These are phyloP conservation scores for Massariosphaeria phaeospora DNA, from an alignment of 495 filamentous ascomycete genomes.

Conservation along the genomic window DNA sequence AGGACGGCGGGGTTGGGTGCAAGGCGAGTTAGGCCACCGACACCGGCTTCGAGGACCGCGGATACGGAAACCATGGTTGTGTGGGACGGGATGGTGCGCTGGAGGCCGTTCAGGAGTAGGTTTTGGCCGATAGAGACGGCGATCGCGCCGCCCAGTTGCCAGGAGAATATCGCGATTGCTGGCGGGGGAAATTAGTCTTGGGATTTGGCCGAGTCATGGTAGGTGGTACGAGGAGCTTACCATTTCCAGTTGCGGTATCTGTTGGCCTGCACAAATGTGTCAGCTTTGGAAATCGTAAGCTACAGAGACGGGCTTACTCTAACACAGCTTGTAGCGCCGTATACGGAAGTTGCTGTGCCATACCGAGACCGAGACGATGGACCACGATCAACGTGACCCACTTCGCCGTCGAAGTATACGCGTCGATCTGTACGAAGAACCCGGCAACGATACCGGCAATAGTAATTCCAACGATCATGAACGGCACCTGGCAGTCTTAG, in stretches of 20 bases:
- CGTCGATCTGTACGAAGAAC: slow-evolving; percentile 12
- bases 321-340: slow-evolving; percentile 6
- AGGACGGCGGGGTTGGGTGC: not conserved
- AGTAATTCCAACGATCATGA: slow-evolving; percentile 1
- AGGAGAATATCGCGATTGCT: slow-evolving; percentile 10
- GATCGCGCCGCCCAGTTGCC: slow-evolving; percentile 3
- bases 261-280: too few species aligned
- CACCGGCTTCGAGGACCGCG: not conserved
- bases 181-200: too few species aligned
- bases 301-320: too few species aligned
- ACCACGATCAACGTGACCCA: not conserved
- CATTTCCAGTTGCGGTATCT: too few species aligned
- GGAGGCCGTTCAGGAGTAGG: slow-evolving; percentile 2
- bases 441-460: slow-evolving; percentile 11
- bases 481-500: too few species aligned
- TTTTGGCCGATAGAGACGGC: slow-evolving; percentile 8
- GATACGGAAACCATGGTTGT: not conserved
- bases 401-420: not conserved
- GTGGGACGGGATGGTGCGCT: not conserved
- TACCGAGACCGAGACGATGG: slow-evolving; percentile 5
- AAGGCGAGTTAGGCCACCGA: not conserved
- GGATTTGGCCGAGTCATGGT: too few species aligned
- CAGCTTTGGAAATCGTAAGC: too few species aligned
- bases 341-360: slow-evolving; percentile 13
- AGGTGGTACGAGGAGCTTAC: too few species aligned